Evolutionary conservation across 164 flowering plant species (phyloP), one percentile per base, ranked within the genome.

Genomic region (Vitis amurensis): DNA sequence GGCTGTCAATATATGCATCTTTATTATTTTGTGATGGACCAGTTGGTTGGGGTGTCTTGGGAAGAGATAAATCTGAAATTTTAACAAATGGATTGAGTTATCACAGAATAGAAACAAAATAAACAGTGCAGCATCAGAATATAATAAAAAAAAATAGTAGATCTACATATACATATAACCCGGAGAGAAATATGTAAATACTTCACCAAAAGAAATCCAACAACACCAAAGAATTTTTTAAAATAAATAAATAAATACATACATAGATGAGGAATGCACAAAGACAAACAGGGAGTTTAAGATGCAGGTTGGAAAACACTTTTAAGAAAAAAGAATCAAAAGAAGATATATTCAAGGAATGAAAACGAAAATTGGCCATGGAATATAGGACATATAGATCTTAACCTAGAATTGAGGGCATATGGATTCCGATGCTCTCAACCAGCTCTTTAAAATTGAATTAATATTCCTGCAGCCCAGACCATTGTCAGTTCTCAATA

Each of bases 391-490:
- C 74, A 31, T 70, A 65, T 62, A 72, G 80, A 82, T 81, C 69
- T 71, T 81, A 73, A 86, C 88, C 84, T 82, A 88, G 70, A 74
- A 48, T 77, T 51, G 76, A 67, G 71, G 73, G 72, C 73, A 79
- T 52, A 78, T 66, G 73, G 72, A 69, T 72, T 71, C 81, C 71
- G 71, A 77, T 68, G 70, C 82, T 85, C 82, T 83, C 85, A 88
- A 77, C 80, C 84, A 82, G 83, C 87, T 79, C 84, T 81, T 82
- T 73, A 70, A 74, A 75, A 72, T 68, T 80, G 74, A 74, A 74
- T 65, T 66, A 76, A 68, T 2, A 77, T 19, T 79, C 84, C 90
- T 85, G 88, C 88, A 86, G 73, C 77, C 86, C 85, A 85, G 77
- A 80, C 76, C 72, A 66, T 51, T 15, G 80, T 86, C 79, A 85